These are phyloP conservation scores for Komagataella phaffii DNA, from an alignment of 805 yeast genomes.

Conservation along the genomic window DNA sequence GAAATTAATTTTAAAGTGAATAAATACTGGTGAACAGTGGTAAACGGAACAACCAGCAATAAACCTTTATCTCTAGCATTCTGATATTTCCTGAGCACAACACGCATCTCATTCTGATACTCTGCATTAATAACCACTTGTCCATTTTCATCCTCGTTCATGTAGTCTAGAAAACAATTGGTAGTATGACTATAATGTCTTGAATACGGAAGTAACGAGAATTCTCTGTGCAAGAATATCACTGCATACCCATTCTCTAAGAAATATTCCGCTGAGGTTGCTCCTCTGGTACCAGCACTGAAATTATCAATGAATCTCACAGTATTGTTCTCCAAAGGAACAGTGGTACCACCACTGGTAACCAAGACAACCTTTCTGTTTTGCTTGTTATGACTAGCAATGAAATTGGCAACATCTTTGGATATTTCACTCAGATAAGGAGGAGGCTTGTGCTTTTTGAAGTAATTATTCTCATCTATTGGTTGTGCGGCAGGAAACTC, in stretches of 20 bases:
- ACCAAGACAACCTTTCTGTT: slow-evolving; percentile 58
- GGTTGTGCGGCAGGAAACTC: slow-evolving; percentile 67
- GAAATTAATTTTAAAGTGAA: slow-evolving; percentile 69
- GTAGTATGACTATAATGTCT: slow-evolving; percentile 79
- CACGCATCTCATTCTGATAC: slow-evolving; percentile 47
- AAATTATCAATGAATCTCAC: slow-evolving; percentile 95
- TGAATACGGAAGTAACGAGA: slow-evolving; percentile 84
- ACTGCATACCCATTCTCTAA: slow-evolving; percentile 82
- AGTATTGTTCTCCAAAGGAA: slow-evolving; percentile 92
- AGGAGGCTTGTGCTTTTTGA: slow-evolving; percentile 63
- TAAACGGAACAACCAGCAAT: slow-evolving; percentile 71
- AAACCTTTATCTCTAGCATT: slow-evolving; percentile 34
- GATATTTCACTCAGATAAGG: slow-evolving; percentile 52
- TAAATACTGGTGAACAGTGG: slow-evolving; percentile 88
- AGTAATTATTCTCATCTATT: slow-evolving; percentile 66
- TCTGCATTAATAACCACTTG: slow-evolving; percentile 47
- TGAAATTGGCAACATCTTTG: slow-evolving; percentile 43
- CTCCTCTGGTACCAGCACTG: slow-evolving; percentile 96
- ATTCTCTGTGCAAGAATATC: slow-evolving; percentile 84
- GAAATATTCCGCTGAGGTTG: slow-evolving; percentile 88
- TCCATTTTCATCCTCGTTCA: slow-evolving; percentile 36
- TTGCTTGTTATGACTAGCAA: slow-evolving; percentile 33
- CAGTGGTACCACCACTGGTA: slow-evolving; percentile 96
- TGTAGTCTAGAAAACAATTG: slow-evolving; percentile 74
- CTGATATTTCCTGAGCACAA: slow-evolving; percentile 42